Evolutionary conservation across 1,284 basidiomycete genomes (phyloP).

Genomic region (Pseudozyma flocculosa): DNA sequence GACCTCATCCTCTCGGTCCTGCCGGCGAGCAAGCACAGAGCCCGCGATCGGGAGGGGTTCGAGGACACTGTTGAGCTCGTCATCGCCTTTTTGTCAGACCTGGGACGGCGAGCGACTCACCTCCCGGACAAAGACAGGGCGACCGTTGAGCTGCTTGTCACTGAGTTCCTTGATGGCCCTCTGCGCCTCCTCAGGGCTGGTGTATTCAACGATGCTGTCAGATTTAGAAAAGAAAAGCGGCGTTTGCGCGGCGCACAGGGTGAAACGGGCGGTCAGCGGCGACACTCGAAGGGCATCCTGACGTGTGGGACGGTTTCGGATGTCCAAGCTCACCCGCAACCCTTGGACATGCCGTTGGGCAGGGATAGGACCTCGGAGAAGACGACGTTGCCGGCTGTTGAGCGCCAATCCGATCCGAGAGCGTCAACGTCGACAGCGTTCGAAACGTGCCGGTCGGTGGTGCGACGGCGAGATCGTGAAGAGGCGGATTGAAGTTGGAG

Average conservation of each 20-base stretch:
- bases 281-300: too few species aligned
- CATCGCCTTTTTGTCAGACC: too few species aligned
- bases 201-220: conserved; percentile 49
- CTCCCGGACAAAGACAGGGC: conserved; percentile 93
- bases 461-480: too few species aligned
- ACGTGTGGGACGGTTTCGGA: too few species aligned
- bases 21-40: conserved; percentile 4
- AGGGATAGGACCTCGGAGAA: conserved; percentile 98
- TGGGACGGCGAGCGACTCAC: conserved; percentile 61
- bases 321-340: conserved; percentile 65
- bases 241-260: too few species aligned
- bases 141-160: conserved; percentile 81
- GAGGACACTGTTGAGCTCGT: too few species aligned
- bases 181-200: conserved; percentile 42
- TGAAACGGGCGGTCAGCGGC: too few species aligned
- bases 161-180: conserved; percentile 42
- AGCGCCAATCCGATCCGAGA: too few species aligned
- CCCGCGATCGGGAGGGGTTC: too few species aligned
- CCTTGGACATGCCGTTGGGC: conserved; percentile 93
- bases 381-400: conserved; percentile 69
- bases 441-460: too few species aligned
- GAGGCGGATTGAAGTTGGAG: too few species aligned
- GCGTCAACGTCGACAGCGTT: too few species aligned
- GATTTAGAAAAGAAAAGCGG: background rate
- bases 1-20: conserved; percentile 95